These are phyloP conservation scores for Poa annua DNA, from an alignment of 176 grass and related monocot species.

Conservation along the genomic window DNA sequence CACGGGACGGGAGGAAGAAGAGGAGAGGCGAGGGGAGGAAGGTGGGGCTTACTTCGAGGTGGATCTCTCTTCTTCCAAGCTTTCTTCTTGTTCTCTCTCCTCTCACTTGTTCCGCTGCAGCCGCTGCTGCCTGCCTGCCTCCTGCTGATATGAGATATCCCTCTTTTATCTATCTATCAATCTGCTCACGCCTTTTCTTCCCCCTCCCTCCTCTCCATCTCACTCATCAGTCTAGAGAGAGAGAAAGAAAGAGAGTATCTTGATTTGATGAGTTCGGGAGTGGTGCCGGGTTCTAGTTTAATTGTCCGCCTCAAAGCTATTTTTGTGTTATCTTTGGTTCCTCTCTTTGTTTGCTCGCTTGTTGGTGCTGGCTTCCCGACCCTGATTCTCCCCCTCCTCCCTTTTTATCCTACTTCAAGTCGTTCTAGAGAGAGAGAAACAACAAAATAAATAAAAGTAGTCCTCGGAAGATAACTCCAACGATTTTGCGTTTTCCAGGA, in stretches of 20 bases:
- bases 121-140: constrained; percentile 45
- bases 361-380: constrained; percentile 35
- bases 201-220: constrained; percentile 1
- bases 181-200: constrained; percentile 24
- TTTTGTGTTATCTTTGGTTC: constrained; percentile 63
- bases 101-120: constrained; percentile 24
- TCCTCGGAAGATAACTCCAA: not conserved
- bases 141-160: constrained; percentile 44
- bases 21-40: not conserved
- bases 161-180: not conserved
- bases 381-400: constrained; percentile 15
- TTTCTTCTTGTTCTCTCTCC: constrained; percentile 35
- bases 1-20: not conserved
- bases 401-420: not conserved
- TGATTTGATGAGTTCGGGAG: constrained; percentile 32
- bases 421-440: not conserved
- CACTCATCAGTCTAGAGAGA: not conserved
- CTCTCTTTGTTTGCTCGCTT: constrained; percentile 59
- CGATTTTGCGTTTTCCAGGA: constrained; percentile 10
- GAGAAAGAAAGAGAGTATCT: constrained; percentile 25
- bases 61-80: constrained; percentile 85
- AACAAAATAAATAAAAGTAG: not conserved
- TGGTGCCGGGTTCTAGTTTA: constrained; percentile 36
- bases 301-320: constrained; percentile 50
- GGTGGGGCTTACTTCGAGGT: constrained; percentile 78